Percentiles rank a stretch among this genome's conserved stretches.
These are phyloP conservation scores for Botrytis hyacinthi DNA, from an alignment of 2,329 filamentous ascomycete genomes.

Conservation along the genomic window DNA sequence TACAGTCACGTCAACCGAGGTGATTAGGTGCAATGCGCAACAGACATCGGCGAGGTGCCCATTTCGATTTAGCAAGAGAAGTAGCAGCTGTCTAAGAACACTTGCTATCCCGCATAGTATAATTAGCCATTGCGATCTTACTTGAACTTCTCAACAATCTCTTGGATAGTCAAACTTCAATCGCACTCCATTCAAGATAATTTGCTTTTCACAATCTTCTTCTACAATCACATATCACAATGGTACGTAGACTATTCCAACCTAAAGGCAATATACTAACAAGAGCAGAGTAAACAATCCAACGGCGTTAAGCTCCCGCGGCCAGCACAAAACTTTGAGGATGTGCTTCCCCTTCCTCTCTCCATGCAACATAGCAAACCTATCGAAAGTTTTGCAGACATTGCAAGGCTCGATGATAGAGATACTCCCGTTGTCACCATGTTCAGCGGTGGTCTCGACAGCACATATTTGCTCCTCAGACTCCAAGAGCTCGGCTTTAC, in stretches of 20 bases:
- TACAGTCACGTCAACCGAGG: no score
- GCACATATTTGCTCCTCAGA: background rate
- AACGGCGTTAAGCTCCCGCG: background rate
- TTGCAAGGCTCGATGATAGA: background rate
- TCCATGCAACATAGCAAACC: background rate
- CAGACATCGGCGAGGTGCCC: background rate
- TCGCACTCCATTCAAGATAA: background rate
- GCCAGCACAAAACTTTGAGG: background rate
- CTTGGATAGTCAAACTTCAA: background rate
- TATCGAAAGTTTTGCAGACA: background rate
- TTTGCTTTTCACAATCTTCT: background rate
- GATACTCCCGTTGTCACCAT: background rate
- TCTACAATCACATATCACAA: background rate
- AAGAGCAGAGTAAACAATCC: background rate
- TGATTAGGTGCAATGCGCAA: background rate
- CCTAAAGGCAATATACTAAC: background rate
- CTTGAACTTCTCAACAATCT: background rate
- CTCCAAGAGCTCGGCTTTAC: background rate
- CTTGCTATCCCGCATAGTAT: background rate
- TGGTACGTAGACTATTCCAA: background rate
- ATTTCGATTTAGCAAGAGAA: background rate
- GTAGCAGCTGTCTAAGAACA: background rate
- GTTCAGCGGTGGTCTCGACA: background rate
- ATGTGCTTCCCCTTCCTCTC: background rate
- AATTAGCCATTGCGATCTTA: background rate